These are phyloP conservation scores for Dalbergia cochinchinensis DNA, from an alignment of 306 rosid genomes.

Conservation along the genomic window DNA sequence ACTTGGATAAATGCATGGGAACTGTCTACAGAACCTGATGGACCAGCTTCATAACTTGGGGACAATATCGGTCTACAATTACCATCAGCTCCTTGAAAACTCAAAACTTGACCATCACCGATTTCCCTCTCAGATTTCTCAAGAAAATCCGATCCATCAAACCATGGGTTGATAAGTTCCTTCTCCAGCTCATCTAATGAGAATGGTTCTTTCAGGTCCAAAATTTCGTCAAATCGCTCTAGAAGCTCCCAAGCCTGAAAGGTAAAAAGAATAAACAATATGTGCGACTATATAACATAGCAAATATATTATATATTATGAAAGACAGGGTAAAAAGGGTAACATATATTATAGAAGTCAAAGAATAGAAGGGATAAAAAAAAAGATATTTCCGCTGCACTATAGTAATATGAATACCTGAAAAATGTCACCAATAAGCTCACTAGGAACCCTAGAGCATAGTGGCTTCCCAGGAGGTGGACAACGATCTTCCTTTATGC, in stretches of 20 bases:
- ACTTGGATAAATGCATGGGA: constrained; percentile 79
- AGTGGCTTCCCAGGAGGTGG: constrained; percentile 92
- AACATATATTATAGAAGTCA: constrained; percentile 5
- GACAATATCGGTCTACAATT: constrained; percentile 52
- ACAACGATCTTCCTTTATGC: constrained; percentile 49
- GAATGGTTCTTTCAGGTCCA: constrained; percentile 73
- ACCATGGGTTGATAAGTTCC: constrained; percentile 93
- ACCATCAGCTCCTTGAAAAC: constrained; percentile 50
- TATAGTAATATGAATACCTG: constrained; percentile 67
- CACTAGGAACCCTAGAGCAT: constrained; percentile 73
- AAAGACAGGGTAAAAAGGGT: constrained; percentile 24
- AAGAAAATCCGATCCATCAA: constrained; percentile 58
- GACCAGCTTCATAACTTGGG: constrained; percentile 53
- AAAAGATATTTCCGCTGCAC: constrained; percentile 29
- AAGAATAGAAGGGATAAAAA: constrained; percentile 11
- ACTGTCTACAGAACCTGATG: constrained; percentile 53
- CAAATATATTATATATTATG: constrained; percentile 27
- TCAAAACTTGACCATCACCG: constrained; percentile 43
- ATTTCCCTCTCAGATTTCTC: constrained; percentile 61
- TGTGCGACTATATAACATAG: constrained; percentile 26
- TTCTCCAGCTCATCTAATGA: constrained; percentile 82
- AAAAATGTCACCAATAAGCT: constrained; percentile 82
- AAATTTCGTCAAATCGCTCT: constrained; percentile 71
- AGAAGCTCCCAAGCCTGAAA: constrained; percentile 85
- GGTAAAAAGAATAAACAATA: constrained; percentile 32